Evolutionary conservation across 192 early-diverging fungal genomes (phyloP).

Genomic region (Coemansia sp.): DNA sequence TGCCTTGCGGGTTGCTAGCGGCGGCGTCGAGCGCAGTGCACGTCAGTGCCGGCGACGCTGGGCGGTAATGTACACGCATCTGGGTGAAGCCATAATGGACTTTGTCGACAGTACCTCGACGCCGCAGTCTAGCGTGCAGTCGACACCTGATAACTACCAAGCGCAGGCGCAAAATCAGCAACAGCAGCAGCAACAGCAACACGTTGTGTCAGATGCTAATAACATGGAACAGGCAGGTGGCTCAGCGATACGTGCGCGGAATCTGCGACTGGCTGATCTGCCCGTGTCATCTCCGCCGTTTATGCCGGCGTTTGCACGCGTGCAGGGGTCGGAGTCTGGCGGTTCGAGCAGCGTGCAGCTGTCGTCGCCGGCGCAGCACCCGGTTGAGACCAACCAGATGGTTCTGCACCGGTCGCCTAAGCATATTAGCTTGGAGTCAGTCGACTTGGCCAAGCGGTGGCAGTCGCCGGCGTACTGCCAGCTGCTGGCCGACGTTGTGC

Average conservation of each 20-base stretch:
- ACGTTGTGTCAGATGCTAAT: too few species aligned
- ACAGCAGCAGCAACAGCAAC: too few species aligned
- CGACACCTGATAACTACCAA: conserved; percentile 15
- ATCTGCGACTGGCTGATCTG: conserved; percentile 28
- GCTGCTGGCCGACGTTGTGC: conserved; percentile 46
- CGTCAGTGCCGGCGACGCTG: conserved; percentile 47
- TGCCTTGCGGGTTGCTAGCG: conserved; percentile 13
- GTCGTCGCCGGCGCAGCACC: conserved; percentile 2
- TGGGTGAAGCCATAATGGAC: conserved; percentile 46
- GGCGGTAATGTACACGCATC: conserved; percentile 39
- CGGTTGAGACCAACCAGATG: conserved; percentile 1
- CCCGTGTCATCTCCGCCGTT: conserved; percentile 45
- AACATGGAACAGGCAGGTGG: too few species aligned
- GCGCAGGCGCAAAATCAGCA: too few species aligned
- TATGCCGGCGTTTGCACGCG: conserved; percentile 12
- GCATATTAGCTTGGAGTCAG: conserved; percentile 7
- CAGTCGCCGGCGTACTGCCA: conserved; percentile 39
- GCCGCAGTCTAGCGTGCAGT: conserved; percentile 40
- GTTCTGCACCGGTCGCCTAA: conserved; percentile 3
- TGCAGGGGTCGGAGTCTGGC: conserved; percentile 6
- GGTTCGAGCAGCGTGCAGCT: neutral
- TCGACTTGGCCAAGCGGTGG: conserved; percentile 26
- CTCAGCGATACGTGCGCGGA: conserved; percentile 1
- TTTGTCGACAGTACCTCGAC: conserved; percentile 45
- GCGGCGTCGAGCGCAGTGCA: conserved; percentile 22